Conservation (phyloP, 2,329 filamentous ascomycete genomes). For the Fusarium mangiferae region DNA sequence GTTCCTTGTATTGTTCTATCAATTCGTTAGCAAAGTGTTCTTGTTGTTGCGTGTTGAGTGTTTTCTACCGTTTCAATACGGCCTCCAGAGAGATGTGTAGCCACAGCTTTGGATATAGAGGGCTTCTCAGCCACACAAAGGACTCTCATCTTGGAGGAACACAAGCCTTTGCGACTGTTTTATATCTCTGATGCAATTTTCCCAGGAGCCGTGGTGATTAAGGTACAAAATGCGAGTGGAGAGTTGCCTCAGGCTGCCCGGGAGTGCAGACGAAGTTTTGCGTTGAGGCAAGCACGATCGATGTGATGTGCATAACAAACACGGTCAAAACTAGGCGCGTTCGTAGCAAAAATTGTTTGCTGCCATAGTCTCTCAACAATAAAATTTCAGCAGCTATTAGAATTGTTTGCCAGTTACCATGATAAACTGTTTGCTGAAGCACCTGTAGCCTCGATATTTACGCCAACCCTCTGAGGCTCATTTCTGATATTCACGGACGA, state of each 20-base stretch:
- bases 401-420: not conserved
- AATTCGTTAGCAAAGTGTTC: constrained; percentile 34
- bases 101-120: constrained; percentile 94
- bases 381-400: not conserved
- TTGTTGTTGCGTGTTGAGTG: not conserved
- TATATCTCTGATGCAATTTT: not conserved
- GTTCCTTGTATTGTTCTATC: constrained; percentile 74
- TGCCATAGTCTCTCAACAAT: constrained; percentile 13
- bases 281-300: constrained; percentile 27
- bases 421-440: not conserved
- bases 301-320: constrained; percentile 15
- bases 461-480: not conserved
- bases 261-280: constrained; percentile 5
- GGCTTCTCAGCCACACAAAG: constrained; percentile 75
- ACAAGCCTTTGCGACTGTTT: not conserved
- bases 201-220: not conserved
- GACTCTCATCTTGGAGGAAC: constrained; percentile 56
- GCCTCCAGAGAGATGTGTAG: constrained; percentile 86
- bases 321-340: constrained; percentile 16
- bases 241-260: constrained; percentile 23
- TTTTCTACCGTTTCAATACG: constrained; percentile 72
- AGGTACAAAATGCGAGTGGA: constrained; percentile 4
- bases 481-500: constrained; percentile 24
- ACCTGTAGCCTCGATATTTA: not conserved
- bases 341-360: constrained; percentile 14